phyloP scores from a whole-genome alignment of 495 filamentous ascomycete species.

The Aspergillus hancockii region DNA sequence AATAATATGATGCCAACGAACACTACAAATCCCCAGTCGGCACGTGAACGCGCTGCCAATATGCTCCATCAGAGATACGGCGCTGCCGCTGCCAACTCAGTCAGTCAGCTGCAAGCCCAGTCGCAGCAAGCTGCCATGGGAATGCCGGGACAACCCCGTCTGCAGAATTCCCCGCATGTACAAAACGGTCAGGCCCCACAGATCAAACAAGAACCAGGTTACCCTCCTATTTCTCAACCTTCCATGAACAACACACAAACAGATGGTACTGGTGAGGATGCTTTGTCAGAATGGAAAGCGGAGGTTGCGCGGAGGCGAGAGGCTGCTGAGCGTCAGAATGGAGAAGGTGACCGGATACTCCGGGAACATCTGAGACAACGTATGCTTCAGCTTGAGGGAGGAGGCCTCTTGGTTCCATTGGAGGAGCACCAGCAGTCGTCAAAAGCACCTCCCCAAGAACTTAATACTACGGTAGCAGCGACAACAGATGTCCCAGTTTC shows the following conservation, averaged over 20 bases:
- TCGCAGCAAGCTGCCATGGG: constrained; percentile 34
- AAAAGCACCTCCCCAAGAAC: constrained; percentile 19
- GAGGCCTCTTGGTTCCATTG: constrained; percentile 76
- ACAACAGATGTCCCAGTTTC: constrained; percentile 12
- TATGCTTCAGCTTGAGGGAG: constrained; percentile 71
- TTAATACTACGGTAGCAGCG: constrained; percentile 9
- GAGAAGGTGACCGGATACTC: constrained; percentile 52
- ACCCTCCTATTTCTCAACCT: constrained; percentile 42
- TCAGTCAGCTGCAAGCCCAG: constrained; percentile 62
- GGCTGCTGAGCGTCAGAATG: constrained; percentile 63
- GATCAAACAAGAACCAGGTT: constrained; percentile 51
- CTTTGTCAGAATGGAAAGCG: constrained; percentile 55
- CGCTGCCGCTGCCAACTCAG: constrained; percentile 65
- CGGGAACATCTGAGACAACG: constrained; percentile 50
- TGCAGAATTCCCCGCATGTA: constrained; percentile 39
- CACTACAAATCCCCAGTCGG: constrained; percentile 49
- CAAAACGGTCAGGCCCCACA: constrained; percentile 47
- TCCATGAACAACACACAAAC: constrained; percentile 58
- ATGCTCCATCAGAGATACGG: constrained; percentile 72
- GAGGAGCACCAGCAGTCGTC: constrained; percentile 35
- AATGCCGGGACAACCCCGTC: constrained; percentile 45
- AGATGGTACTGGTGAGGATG: constrained; percentile 67
- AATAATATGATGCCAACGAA: constrained; percentile 37
- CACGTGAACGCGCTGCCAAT: constrained; percentile 66
- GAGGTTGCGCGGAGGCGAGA: constrained; percentile 55